A percentile compares a stretch with the other conserved stretches of the same genome.
Conservation (phyloP, 2,329 filamentous ascomycete genomes). For the Calonectria leucothoes region DNA sequence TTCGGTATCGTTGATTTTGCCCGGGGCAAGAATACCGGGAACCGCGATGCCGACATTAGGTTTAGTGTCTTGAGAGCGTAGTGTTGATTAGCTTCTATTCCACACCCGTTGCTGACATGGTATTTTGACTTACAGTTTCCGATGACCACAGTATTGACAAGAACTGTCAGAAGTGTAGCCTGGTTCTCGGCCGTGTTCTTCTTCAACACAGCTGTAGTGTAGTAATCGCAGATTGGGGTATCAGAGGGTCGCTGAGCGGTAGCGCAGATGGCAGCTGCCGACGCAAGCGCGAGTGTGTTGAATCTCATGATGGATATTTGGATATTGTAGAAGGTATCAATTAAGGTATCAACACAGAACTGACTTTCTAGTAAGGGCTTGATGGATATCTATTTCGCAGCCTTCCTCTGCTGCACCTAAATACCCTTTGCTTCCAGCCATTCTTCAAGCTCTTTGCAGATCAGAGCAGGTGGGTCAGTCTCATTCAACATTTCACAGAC, state of each 20-base stretch:
- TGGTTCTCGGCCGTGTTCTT: conserved; percentile 71
- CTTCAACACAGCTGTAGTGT: conserved; percentile 68
- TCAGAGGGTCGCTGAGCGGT: conserved; percentile 60
- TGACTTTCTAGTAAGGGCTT: neutral
- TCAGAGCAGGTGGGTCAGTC: neutral
- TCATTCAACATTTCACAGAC: neutral
- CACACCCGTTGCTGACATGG: neutral
- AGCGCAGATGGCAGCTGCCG: conserved; percentile 31
- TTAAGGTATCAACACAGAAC: too few relatives aligned
- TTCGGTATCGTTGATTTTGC: conserved; percentile 59
- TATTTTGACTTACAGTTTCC: conserved; percentile 62
- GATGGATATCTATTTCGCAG: neutral
- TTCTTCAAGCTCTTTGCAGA: neutral
- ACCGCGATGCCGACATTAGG: conserved; percentile 65
- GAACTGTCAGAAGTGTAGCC: conserved; percentile 62
- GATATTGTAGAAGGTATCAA: neutral
- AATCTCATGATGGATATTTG: conserved; percentile 39
- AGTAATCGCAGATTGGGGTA: conserved; percentile 71
- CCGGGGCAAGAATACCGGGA: conserved; percentile 66
- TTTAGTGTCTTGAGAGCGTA: conserved; percentile 55
- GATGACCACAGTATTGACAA: conserved; percentile 73
- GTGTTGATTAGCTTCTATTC: neutral
- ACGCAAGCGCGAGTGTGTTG: conserved; percentile 33
- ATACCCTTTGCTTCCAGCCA: neutral
- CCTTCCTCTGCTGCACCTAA: neutral